phyloP scores from a whole-genome alignment of 2,329 filamentous ascomycete genomes.

The Sclerotinia sclerotiorum region DNA sequence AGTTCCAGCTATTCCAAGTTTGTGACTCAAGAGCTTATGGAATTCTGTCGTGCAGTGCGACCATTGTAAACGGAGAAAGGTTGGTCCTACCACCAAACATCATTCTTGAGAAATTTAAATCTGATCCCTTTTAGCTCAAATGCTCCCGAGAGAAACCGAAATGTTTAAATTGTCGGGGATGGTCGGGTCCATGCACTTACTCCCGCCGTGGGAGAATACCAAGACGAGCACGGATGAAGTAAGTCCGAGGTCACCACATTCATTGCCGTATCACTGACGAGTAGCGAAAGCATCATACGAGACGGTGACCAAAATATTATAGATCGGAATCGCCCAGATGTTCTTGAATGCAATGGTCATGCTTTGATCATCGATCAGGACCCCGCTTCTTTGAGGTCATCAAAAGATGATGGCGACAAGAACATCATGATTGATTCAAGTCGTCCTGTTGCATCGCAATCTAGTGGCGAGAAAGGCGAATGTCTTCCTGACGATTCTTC shows the following conservation, averaged over 20 bases:
- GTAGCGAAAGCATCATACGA: neutral
- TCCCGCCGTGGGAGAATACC: constrained; percentile 25
- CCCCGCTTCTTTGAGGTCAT: neutral
- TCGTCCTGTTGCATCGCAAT: neutral
- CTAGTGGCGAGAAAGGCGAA: neutral
- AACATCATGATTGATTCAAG: neutral
- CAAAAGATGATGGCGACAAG: neutral
- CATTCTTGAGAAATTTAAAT: neutral
- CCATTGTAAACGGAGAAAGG: constrained; percentile 12
- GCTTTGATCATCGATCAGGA: neutral
- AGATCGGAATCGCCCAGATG: neutral
- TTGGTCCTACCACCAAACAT: neutral
- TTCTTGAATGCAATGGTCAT: neutral
- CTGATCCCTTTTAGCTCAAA: neutral
- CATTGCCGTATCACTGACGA: neutral
- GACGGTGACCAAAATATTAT: neutral
- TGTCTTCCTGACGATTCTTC: neutral
- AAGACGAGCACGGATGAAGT: constrained; percentile 23
- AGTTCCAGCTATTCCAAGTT: neutral
- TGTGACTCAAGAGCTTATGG: neutral
- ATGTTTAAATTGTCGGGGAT: constrained; percentile 24
- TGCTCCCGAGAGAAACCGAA: constrained; percentile 27
- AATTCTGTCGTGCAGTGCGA: neutral
- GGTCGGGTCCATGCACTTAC: constrained; percentile 25
- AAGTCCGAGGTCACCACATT: neutral